A percentile compares a stretch with the other conserved stretches of the same genome.
phyloP scores from a whole-genome alignment of 345 rosid genomes.

The Eucalyptus brandiana region DNA sequence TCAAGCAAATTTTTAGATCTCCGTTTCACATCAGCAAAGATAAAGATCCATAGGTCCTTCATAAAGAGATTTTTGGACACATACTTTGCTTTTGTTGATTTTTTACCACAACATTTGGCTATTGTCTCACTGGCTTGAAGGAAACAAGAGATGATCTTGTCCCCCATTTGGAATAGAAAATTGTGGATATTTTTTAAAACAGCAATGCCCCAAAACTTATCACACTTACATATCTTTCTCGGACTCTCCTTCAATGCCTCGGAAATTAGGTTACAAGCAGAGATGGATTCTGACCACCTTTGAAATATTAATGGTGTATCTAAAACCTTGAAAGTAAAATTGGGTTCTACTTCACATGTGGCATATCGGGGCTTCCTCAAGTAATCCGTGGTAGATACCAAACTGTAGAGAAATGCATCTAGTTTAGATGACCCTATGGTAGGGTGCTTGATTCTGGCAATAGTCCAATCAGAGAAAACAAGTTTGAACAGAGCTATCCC shows the following conservation, averaged over 20 bases:
- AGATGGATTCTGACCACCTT: neutral
- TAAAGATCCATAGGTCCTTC: neutral
- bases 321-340: neutral
- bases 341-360: neutral
- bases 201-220: fast-evolving
- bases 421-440: neutral
- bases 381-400: neutral
- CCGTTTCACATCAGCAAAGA: neutral
- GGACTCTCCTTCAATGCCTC: neutral
- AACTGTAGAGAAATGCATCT: neutral
- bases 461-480: neutral
- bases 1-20: too few relatives aligned
- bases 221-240: neutral
- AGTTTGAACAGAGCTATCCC: neutral
- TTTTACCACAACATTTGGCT: neutral
- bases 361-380: neutral
- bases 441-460: fast-evolving
- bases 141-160: neutral
- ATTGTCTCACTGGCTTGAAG: neutral
- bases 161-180: neutral
- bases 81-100: neutral
- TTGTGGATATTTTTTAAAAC: fast-evolving
- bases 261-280: neutral
- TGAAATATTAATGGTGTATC: neutral
- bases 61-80: neutral